Conservation (phyloP, 768 basidiomycete species). For the Auriscalpium vulgare region DNA sequence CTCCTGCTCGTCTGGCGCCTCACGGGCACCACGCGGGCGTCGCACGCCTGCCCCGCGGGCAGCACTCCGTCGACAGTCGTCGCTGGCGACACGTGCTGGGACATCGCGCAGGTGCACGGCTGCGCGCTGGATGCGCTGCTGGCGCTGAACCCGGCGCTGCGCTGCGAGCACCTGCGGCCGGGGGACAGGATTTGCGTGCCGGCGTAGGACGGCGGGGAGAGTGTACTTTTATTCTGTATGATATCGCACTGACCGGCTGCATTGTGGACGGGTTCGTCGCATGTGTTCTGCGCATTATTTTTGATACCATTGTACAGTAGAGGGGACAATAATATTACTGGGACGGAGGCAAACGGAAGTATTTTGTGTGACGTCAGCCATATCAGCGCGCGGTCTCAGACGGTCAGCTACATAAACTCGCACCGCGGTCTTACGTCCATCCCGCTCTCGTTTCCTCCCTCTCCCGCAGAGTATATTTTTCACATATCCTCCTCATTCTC, state of each 20-base stretch:
- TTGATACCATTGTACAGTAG: too few species aligned
- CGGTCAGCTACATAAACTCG: not conserved
- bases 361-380: too few species aligned
- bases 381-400: too few species aligned
- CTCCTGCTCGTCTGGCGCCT: slow-evolving; percentile 14
- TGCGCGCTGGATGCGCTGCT: slow-evolving; percentile 12
- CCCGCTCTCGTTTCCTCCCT: not conserved
- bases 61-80: slow-evolving; percentile 12
- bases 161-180: slow-evolving; percentile 11
- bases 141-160: slow-evolving; percentile 3
- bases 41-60: slow-evolving; percentile 8
- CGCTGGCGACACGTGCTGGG: slow-evolving; percentile 17
- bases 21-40: not conserved
- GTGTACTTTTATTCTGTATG: not conserved
- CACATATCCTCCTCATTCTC: not conserved
- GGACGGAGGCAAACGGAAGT: too few species aligned
- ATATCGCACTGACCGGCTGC: not conserved
- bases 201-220: not conserved
- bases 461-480: not conserved
- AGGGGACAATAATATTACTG: too few species aligned
- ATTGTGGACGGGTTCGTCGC: too few species aligned
- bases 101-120: slow-evolving; percentile 9
- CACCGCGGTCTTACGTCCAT: not conserved
- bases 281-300: too few species aligned
- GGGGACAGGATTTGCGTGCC: slow-evolving; percentile 15